A percentile compares a stretch with the other conserved stretches of the same genome.
Evolutionary conservation across 2,329 filamentous ascomycete genomes (phyloP).

Genomic region (Furcasterigmium sp.): DNA sequence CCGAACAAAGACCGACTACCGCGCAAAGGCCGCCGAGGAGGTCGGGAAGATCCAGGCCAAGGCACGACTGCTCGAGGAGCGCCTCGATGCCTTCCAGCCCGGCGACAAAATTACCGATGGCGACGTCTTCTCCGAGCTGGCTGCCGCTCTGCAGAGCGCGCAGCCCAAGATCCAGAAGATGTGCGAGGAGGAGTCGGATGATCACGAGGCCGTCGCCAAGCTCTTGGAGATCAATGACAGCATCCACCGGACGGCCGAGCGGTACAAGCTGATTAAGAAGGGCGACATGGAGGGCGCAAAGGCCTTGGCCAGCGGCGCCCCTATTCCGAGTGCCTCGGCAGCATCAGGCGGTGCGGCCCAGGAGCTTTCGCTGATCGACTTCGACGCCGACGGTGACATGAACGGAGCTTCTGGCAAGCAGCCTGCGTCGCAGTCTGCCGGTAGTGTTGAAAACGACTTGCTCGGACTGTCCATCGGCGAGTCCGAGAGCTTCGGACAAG

Average conservation of each 20-base stretch:
- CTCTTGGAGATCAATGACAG: slow-evolving; percentile 97
- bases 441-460: slow-evolving; percentile 77
- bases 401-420: slow-evolving; percentile 31
- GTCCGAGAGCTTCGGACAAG: slow-evolving; percentile 59
- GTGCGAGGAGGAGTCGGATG: slow-evolving; percentile 46
- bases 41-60: slow-evolving; percentile 95
- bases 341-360: slow-evolving; percentile 49
- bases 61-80: slow-evolving; percentile 85
- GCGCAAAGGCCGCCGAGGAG: slow-evolving; percentile 94
- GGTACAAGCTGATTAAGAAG: slow-evolving; percentile 94
- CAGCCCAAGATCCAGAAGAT: slow-evolving; percentile 61
- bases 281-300: slow-evolving; percentile 81
- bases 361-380: slow-evolving; percentile 91
- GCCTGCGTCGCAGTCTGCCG: slow-evolving; percentile 47
- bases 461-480: slow-evolving; percentile 81
- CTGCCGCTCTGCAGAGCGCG: slow-evolving; percentile 81
- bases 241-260: slow-evolving; percentile 92
- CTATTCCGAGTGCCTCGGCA: slow-evolving; percentile 21
- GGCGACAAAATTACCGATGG: slow-evolving; percentile 72
- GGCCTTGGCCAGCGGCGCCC: slow-evolving; percentile 76
- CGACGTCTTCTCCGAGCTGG: slow-evolving; percentile 76
- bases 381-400: slow-evolving; percentile 61
- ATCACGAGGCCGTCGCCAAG: slow-evolving; percentile 92
- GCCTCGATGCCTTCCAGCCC: slow-evolving; percentile 75
- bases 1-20: slow-evolving; percentile 92